These are phyloP conservation scores for Podaxis carcinomalis DNA, from an alignment of 768 basidiomycete genomes.

Conservation along the genomic window DNA sequence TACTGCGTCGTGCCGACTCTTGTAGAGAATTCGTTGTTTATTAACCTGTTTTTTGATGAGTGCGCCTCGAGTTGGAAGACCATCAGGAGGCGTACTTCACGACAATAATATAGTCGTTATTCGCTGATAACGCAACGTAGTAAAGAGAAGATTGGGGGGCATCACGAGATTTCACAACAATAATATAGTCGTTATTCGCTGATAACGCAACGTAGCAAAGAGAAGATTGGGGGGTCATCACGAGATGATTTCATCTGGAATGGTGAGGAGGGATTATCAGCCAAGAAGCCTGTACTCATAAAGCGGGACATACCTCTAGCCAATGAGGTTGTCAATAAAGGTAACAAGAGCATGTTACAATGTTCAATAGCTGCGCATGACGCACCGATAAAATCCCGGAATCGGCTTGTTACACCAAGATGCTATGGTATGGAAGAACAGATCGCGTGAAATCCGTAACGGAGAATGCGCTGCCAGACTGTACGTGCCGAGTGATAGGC, in stretches of 20 bases:
- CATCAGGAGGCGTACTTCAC: neutral
- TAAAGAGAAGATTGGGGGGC: neutral
- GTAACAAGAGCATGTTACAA: neutral
- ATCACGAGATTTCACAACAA: neutral
- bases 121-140: neutral
- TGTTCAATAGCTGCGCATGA: neutral
- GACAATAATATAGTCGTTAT: neutral
- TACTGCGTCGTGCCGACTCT: neutral
- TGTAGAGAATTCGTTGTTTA: neutral
- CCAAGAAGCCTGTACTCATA: neutral
- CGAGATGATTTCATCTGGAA: neutral
- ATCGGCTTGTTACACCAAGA: neutral
- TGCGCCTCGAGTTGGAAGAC: neutral
- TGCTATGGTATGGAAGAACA: neutral
- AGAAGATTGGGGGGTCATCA: neutral
- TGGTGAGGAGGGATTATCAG: neutral
- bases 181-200: neutral
- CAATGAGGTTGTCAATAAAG: slow-evolving; percentile 2
- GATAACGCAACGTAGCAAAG: neutral
- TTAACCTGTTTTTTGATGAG: neutral
- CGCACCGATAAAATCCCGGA: slow-evolving; percentile 1
- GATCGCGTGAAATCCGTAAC: neutral
- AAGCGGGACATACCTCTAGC: neutral
- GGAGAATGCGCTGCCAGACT: neutral
- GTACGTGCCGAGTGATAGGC: neutral